These are phyloP conservation scores for Gaertneriomyces semiglobifer DNA, from an alignment of 192 early-diverging fungal genomes.

Conservation along the genomic window DNA sequence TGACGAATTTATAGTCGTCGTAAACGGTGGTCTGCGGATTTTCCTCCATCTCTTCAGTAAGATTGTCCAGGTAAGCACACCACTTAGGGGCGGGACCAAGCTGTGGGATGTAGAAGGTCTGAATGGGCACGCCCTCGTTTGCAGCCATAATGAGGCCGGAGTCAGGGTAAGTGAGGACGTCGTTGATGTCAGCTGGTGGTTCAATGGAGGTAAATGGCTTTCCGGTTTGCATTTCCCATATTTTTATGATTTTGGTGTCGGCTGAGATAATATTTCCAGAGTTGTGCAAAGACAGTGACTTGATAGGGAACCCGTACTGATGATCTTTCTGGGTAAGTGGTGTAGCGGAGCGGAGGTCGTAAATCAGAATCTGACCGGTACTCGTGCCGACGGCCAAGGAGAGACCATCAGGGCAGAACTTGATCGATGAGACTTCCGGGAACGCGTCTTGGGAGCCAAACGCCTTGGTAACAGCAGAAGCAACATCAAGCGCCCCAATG, in stretches of 20 bases:
- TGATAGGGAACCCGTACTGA: conserved; percentile 94
- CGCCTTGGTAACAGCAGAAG: conserved; percentile 27
- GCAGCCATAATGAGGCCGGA: conserved; percentile 87
- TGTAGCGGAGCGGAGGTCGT: conserved; percentile 82
- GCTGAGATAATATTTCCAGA: conserved; percentile 78
- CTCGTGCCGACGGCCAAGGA: conserved; percentile 82
- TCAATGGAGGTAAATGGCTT: conserved; percentile 88
- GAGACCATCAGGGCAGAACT: conserved; percentile 84
- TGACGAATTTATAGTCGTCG: conserved; percentile 98
- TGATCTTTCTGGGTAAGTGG: conserved; percentile 94
- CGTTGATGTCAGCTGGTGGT: conserved; percentile 88
- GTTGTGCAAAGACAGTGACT: conserved; percentile 76
- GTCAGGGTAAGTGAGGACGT: conserved; percentile 75
- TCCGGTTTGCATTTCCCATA: conserved; percentile 88
- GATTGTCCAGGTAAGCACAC: conserved; percentile 92
- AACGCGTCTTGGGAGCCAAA: conserved; percentile 38
- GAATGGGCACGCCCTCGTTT: conserved; percentile 90
- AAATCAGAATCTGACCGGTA: conserved; percentile 86
- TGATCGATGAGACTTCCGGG: conserved; percentile 70
- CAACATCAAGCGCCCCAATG: conserved; percentile 67
- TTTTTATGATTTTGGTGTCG: conserved; percentile 87
- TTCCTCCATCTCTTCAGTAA: conserved; percentile 84
- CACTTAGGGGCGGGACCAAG: conserved; percentile 90
- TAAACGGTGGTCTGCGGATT: conserved; percentile 77
- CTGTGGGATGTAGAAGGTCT: conserved; percentile 86